phyloP scores from a whole-genome alignment of 2,329 filamentous ascomycete species.

The Aspergillus ochraceoroseus region DNA sequence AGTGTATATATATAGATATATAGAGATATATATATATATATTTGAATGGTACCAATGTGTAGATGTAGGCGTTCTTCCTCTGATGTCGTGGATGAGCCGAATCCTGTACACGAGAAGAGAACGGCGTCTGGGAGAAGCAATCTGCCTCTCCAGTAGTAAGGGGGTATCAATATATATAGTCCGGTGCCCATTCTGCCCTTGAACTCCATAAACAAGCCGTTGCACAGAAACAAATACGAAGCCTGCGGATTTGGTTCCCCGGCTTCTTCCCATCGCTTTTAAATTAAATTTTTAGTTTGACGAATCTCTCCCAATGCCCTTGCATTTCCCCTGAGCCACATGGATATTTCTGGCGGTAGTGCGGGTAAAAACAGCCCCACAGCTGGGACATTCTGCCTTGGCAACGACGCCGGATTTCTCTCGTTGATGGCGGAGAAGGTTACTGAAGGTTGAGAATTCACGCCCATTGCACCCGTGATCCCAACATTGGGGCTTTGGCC shows the following conservation, averaged over 20 bases:
- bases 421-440: conserved; percentile 82
- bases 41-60: too few species aligned
- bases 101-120: too few species aligned
- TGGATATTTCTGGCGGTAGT: conserved; percentile 87
- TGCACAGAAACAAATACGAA: not conserved
- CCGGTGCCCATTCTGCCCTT: too few species aligned
- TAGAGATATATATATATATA: too few species aligned
- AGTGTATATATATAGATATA: too few species aligned
- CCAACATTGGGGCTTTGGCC: conserved; percentile 94
- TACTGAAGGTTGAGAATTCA: conserved; percentile 95
- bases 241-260: not conserved
- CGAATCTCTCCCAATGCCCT: conserved; percentile 46
- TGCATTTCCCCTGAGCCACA: conserved; percentile 83
- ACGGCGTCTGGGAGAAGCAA: too few species aligned
- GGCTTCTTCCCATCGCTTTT: not conserved
- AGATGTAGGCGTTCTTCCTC: too few species aligned
- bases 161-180: too few species aligned
- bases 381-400: conserved; percentile 85
- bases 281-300: conserved; percentile 22
- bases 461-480: conserved; percentile 95
- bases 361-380: conserved; percentile 87
- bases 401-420: conserved; percentile 89
- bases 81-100: too few species aligned
- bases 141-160: too few species aligned
- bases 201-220: too few species aligned